phyloP scores from a whole-genome alignment of 805 yeast species.

The Kuraishia capsulata region DNA sequence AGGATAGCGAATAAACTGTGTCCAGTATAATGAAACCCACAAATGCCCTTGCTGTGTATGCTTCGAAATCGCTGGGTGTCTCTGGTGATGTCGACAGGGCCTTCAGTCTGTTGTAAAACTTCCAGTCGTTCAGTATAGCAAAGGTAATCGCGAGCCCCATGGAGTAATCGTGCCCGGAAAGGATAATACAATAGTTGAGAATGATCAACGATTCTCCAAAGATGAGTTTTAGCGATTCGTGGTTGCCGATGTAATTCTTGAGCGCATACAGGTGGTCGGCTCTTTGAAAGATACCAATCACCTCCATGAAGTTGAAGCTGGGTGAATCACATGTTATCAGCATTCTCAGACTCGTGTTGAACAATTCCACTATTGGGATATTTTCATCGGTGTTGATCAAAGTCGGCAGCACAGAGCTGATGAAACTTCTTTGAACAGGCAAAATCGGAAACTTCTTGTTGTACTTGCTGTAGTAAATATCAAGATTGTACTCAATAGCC shows the following conservation, averaged over 20 bases:
- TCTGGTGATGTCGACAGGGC: background rate
- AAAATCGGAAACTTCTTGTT: constrained; percentile 38
- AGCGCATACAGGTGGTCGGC: constrained; percentile 23
- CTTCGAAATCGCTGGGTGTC: constrained; percentile 3
- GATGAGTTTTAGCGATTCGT: constrained; percentile 18
- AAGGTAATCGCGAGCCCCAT: constrained; percentile 45
- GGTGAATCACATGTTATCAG: constrained; percentile 19
- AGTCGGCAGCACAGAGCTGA: constrained; percentile 15
- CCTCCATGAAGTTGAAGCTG: constrained; percentile 20
- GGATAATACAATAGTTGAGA: constrained; percentile 45
- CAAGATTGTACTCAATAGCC: constrained; percentile 24
- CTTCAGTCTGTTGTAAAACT: constrained; percentile 30
- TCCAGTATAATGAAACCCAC: constrained; percentile 39
- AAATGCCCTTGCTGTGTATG: constrained; percentile 27
- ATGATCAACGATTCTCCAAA: constrained; percentile 29
- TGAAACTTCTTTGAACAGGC: constrained; percentile 22
- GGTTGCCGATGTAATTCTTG: constrained; percentile 17
- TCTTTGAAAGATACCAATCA: constrained; percentile 25
- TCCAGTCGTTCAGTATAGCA: constrained; percentile 50
- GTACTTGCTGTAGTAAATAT: constrained; percentile 31
- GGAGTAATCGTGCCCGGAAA: constrained; percentile 54
- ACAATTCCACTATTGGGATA: constrained; percentile 26
- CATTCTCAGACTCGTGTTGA: constrained; percentile 29
- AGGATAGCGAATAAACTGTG: constrained; percentile 40
- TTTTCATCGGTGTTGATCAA: constrained; percentile 20